Conservation (phyloP, 768 basidiomycete genomes). For the Calocybe indica region DNA sequence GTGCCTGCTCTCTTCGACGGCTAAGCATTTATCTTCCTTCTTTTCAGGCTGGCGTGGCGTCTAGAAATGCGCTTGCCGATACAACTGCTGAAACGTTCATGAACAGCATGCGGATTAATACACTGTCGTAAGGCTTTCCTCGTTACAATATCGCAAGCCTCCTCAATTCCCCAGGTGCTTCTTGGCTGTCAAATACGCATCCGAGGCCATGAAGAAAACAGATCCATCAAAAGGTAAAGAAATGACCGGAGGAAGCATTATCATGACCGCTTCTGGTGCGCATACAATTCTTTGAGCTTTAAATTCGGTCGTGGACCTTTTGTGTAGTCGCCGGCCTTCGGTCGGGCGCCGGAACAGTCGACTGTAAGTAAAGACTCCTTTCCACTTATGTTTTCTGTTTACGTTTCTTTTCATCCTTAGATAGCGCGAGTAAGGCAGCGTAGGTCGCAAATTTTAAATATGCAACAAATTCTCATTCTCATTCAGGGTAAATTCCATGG, state of each 20-base stretch:
- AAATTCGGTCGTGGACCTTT: conserved; percentile 1
- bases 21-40: neutral
- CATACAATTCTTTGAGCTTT: conserved; percentile 3
- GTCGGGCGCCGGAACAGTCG: conserved; percentile 74
- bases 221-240: conserved; percentile 67
- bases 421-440: conserved; percentile 94
- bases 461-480: neutral
- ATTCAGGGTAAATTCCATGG: conserved; percentile 79
- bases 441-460: conserved; percentile 29
- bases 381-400: neutral
- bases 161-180: conserved; percentile 57
- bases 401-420: conserved; percentile 27
- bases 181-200: conserved; percentile 83
- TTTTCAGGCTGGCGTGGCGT: conserved; percentile 62
- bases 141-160: neutral
- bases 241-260: conserved; percentile 71
- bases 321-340: conserved; percentile 70
- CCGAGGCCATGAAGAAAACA: conserved; percentile 69
- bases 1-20: neutral
- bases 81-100: conserved; percentile 64
- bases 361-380: conserved; percentile 50
- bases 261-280: conserved; percentile 80
- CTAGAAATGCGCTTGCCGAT: conserved; percentile 36
- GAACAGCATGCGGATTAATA: conserved; percentile 74
- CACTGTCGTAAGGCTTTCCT: conserved; percentile 37